A percentile compares a stretch with the other conserved stretches of the same genome.
Evolutionary conservation across 768 basidiomycete genomes (phyloP).

Genomic region (Suillus ampliporus): DNA sequence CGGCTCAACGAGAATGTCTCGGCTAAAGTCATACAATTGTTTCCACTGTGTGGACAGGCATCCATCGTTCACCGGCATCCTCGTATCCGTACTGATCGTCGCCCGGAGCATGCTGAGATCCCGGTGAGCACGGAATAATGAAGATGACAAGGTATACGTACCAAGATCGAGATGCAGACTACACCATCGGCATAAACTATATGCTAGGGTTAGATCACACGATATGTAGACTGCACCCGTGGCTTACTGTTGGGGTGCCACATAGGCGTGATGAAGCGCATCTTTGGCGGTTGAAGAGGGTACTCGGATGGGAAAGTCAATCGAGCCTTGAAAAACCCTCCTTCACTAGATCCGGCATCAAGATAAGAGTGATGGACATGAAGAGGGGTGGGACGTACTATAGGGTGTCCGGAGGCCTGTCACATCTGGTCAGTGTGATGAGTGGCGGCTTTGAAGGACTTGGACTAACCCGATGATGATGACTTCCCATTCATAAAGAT

Average conservation of each 20-base stretch:
- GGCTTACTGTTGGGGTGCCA: conserved; percentile 96
- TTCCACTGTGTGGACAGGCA: conserved; percentile 97
- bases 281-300: conserved; percentile 91
- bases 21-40: conserved; percentile 71
- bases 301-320: conserved; percentile 90
- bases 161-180: conserved; percentile 96
- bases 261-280: conserved; percentile 94
- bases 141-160: conserved; percentile 26
- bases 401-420: conserved; percentile 88
- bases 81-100: conserved; percentile 98
- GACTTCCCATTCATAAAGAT: conserved; percentile 96
- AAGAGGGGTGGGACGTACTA: conserved; percentile 61
- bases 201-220: conserved; percentile 6
- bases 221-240: not conserved
- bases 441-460: conserved; percentile 18
- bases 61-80: conserved; percentile 95
- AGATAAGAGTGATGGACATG: not conserved
- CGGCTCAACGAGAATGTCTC: conserved; percentile 5
- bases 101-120: conserved; percentile 84
- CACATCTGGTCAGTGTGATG: conserved; percentile 22
- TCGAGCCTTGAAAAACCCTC: conserved; percentile 93
- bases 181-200: conserved; percentile 91
- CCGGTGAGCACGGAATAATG: conserved; percentile 8
- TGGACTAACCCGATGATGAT: conserved; percentile 85
- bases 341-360: conserved; percentile 64